A percentile compares a stretch with the other conserved stretches of the same genome.
These are phyloP conservation scores for Penicillium thymicola DNA, from an alignment of 2,329 filamentous ascomycete genomes.

Conservation along the genomic window DNA sequence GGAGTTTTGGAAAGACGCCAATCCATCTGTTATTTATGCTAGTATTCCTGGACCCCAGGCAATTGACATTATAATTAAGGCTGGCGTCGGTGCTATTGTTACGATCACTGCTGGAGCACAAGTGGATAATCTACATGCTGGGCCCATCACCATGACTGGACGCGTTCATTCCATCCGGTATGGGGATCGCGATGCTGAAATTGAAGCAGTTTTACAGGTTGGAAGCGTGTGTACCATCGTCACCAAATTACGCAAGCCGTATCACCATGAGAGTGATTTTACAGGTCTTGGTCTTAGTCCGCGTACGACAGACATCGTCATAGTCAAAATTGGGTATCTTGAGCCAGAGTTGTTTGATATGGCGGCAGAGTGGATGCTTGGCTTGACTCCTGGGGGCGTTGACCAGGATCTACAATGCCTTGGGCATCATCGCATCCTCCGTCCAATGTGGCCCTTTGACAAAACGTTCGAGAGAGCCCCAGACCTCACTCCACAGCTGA, in stretches of 20 bases:
- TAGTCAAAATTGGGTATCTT: constrained; percentile 57
- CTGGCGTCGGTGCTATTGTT: constrained; percentile 48
- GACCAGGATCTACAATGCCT: constrained; percentile 52
- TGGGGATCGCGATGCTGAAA: constrained; percentile 48
- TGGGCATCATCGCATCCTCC: constrained; percentile 47
- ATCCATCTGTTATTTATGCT: constrained; percentile 51
- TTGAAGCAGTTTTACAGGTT: constrained; percentile 51
- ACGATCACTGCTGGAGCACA: constrained; percentile 53
- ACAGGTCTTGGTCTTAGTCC: constrained; percentile 48
- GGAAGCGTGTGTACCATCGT: constrained; percentile 53
- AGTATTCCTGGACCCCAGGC: constrained; percentile 51
- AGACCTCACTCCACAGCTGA: constrained; percentile 36
- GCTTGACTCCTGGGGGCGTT: constrained; percentile 53
- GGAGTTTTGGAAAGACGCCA: constrained; percentile 42
- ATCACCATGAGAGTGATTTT: constrained; percentile 54
- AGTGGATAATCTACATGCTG: constrained; percentile 49
- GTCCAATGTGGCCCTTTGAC: constrained; percentile 53
- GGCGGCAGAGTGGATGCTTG: constrained; percentile 55
- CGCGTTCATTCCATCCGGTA: constrained; percentile 50
- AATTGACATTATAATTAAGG: constrained; percentile 41
- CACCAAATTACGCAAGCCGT: constrained; percentile 53
- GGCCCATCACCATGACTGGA: constrained; percentile 52
- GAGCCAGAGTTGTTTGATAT: constrained; percentile 55
- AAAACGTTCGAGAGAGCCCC: constrained; percentile 32
- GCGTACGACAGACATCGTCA: constrained; percentile 49